Percentiles rank a stretch among this genome's conserved stretches.
These are phyloP conservation scores for Ophiocordyceps camponoti-floridani DNA, from an alignment of 2,329 filamentous ascomycete genomes.

Conservation along the genomic window DNA sequence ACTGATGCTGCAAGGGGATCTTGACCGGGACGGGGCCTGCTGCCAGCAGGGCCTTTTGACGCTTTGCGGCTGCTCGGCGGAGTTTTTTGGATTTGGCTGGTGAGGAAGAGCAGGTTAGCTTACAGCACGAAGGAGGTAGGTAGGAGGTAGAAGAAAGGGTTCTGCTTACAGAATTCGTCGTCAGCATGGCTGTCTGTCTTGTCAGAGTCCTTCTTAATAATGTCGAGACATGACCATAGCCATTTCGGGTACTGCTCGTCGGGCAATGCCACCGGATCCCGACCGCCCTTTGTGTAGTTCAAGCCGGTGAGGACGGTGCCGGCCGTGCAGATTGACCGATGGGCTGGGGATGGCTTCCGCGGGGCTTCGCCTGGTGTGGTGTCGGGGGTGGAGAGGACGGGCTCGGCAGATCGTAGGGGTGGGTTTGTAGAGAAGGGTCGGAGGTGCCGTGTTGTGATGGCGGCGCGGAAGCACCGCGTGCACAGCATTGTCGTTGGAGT, in stretches of 20 bases:
- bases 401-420: constrained; percentile 17
- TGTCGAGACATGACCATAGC: constrained; percentile 58
- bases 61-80: constrained; percentile 51
- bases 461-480: constrained; percentile 29
- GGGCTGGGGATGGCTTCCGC: constrained; percentile 11
- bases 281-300: constrained; percentile 58
- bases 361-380: constrained; percentile 9
- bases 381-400: constrained; percentile 17
- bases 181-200: constrained; percentile 37
- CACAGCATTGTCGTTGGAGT: constrained; percentile 19
- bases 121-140: too few relatives aligned
- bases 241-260: constrained; percentile 66
- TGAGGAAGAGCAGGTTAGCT: neutral
- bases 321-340: constrained; percentile 37
- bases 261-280: constrained; percentile 54
- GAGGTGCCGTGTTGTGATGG: constrained; percentile 13
- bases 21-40: constrained; percentile 46
- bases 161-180: constrained; percentile 55
- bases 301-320: constrained; percentile 57
- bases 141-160: constrained; percentile 13
- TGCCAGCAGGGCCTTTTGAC: constrained; percentile 37
- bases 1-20: constrained; percentile 61
- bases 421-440: constrained; percentile 23
- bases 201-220: constrained; percentile 33
- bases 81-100: constrained; percentile 74